A percentile compares a stretch with the other conserved stretches of the same genome.
phyloP scores from a whole-genome alignment of 2,329 filamentous ascomycete species.

The Paraphoma chrysanthemicola region DNA sequence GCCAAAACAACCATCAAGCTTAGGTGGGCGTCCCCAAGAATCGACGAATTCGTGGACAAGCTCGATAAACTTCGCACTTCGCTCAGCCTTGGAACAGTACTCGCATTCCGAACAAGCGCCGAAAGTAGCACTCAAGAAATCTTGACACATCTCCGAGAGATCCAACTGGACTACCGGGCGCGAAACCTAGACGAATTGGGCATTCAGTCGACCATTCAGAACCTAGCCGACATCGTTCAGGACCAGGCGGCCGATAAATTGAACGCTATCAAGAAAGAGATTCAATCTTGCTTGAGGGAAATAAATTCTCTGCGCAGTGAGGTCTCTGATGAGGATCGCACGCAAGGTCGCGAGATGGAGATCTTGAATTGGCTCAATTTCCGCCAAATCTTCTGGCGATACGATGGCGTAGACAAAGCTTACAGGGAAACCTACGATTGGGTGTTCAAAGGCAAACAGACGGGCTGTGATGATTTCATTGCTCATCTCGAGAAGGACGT shows the following conservation, averaged over 20 bases:
- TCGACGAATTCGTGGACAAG: conserved; percentile 10
- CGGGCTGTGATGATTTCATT: not conserved
- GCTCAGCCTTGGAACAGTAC: conserved; percentile 8
- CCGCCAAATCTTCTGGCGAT: conserved; percentile 17
- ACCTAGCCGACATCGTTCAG: not conserved
- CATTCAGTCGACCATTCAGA: not conserved
- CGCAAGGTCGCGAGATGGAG: conserved; percentile 2
- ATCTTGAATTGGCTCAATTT: conserved; percentile 19
- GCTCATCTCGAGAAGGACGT: not conserved
- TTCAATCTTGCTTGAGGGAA: not conserved
- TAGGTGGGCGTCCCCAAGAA: conserved; percentile 7
- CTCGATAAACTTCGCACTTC: conserved; percentile 11
- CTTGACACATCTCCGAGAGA: conserved; percentile 3
- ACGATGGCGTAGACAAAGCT: conserved; percentile 11
- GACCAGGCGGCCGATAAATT: not conserved
- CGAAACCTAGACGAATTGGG: not conserved
- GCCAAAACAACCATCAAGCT: conserved; percentile 7
- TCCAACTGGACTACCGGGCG: not conserved
- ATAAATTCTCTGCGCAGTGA: not conserved
- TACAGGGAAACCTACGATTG: conserved; percentile 12
- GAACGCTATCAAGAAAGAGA: not conserved
- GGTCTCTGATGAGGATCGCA: not conserved
- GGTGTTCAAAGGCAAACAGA: not conserved
- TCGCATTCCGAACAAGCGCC: conserved; percentile 10
- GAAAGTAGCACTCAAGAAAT: conserved; percentile 5